phyloP scores from a whole-genome alignment of 305 asterid species.

The Fraxinus dipetala region DNA sequence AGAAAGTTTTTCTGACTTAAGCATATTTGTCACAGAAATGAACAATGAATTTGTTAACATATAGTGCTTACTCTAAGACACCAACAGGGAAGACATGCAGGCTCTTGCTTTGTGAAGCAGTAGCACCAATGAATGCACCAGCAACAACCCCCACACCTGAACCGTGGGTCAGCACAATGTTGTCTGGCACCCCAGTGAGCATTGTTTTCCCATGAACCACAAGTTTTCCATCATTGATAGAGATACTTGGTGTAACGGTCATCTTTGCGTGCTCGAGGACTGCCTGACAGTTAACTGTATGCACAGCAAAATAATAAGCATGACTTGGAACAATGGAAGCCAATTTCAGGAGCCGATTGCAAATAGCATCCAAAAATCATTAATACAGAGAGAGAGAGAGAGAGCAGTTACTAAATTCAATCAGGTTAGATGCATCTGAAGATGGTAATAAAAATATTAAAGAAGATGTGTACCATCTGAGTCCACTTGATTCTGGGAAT shows the following conservation, averaged over 20 bases:
- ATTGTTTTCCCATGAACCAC: conserved; percentile 88
- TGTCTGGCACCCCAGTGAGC: conserved; percentile 72
- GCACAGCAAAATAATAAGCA: conserved; percentile 15
- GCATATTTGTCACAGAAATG: neutral
- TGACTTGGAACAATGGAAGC: neutral
- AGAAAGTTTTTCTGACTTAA: neutral
- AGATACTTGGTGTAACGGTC: conserved; percentile 86
- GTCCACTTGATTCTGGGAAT: neutral
- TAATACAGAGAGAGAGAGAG: neutral
- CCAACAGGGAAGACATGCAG: conserved; percentile 86
- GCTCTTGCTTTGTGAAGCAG: conserved; percentile 71
- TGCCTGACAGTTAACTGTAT: conserved; percentile 36
- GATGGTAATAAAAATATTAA: neutral
- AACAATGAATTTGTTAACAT: neutral
- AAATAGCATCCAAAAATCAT: neutral
- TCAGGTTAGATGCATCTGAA: neutral
- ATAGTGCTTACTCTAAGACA: conserved; percentile 66
- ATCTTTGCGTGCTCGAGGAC: conserved; percentile 38
- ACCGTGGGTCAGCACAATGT: conserved; percentile 77
- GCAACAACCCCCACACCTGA: conserved; percentile 68
- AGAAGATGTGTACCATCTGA: neutral
- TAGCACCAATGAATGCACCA: conserved; percentile 95
- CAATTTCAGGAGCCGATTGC: neutral
- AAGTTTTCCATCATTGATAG: conserved; percentile 71
- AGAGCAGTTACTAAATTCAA: neutral